Base-by-base conservation (phyloP, 306 rosid species). In the Castanea mollissima region DNA sequence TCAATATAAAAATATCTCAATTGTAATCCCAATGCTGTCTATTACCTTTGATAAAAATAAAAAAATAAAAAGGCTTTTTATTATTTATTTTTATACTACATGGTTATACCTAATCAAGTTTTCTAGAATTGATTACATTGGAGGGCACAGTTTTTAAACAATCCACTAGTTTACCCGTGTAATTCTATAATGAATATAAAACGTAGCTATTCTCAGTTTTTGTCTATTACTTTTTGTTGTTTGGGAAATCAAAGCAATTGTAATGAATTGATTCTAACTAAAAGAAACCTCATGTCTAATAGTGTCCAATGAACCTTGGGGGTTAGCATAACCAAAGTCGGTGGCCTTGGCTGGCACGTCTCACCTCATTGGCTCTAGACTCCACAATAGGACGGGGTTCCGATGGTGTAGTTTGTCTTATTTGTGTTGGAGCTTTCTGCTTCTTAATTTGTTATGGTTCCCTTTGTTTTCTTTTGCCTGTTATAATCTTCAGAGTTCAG, bases 351-450 rank as follows among this genome's bases (percentile, higher is more conserved):
- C 16, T 5, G 3, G 54, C 54, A 49, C 54, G 54, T 34, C 44
- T 8, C 23, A 32, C 51, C 71, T 18, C 19, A 20, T 14, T 2
- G 71, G 49, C 49, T 16, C 4, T 35, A 68, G 13, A 68, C n/a
- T 35, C 27, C 54, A 35, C 6, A 49, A 49, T 10, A 23, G 72
- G 72, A 35, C n/a, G 54, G 29, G 72, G n/a, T 68, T 13, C 46
- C 71, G 23, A 35, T 19, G 6, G 29, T 9, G 1, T 68, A 9
- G 52, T 19, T 65, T 68, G 72, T 68, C 72, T 19, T 35, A 35
- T 68, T 68, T 68, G 72, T 68, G 23, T 35, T 68, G 54, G 72
- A 68, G 9, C 38, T 68, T 68, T 49, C n/a, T 35, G 52, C 52
- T 68, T 25, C 16, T 68, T 25, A 25, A 25, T 25, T 68, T 35